These are phyloP conservation scores for Botrytis sinoallii DNA, from an alignment of 2,329 filamentous ascomycete genomes.

Conservation along the genomic window DNA sequence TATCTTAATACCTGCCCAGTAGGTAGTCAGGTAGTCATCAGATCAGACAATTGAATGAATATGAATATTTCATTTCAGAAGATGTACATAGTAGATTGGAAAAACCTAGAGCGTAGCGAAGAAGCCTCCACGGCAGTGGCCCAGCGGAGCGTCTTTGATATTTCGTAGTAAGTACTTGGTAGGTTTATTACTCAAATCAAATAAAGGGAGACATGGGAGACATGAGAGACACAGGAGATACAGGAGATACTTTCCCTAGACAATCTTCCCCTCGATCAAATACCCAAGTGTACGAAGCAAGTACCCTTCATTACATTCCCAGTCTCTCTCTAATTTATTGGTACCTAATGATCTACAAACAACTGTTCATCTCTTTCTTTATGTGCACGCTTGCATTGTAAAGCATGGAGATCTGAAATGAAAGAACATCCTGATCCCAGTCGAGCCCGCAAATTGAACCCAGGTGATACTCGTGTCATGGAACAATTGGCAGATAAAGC, in stretches of 20 bases:
- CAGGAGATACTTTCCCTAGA: too few species aligned
- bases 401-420: conserved; percentile 6
- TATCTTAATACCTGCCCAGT: neutral
- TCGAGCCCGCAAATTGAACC: neutral
- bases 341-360: conserved; percentile 6
- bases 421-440: conserved; percentile 26
- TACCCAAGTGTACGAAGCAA: too few species aligned
- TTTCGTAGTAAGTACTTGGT: neutral
- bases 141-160: neutral
- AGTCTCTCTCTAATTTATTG: neutral
- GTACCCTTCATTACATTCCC: neutral
- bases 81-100: neutral
- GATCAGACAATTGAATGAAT: neutral
- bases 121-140: conserved; percentile 2
- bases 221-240: neutral
- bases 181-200: neutral
- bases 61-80: neutral
- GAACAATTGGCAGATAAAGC: conserved; percentile 29
- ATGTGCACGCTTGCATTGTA: neutral
- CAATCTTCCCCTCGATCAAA: too few species aligned
- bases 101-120: neutral
- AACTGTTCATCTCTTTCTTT: neutral
- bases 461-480: conserved; percentile 29
- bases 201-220: neutral
- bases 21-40: too few species aligned